phyloP scores from a whole-genome alignment of 192 early-diverging fungal genomes.

The Coemansia sp. region DNA sequence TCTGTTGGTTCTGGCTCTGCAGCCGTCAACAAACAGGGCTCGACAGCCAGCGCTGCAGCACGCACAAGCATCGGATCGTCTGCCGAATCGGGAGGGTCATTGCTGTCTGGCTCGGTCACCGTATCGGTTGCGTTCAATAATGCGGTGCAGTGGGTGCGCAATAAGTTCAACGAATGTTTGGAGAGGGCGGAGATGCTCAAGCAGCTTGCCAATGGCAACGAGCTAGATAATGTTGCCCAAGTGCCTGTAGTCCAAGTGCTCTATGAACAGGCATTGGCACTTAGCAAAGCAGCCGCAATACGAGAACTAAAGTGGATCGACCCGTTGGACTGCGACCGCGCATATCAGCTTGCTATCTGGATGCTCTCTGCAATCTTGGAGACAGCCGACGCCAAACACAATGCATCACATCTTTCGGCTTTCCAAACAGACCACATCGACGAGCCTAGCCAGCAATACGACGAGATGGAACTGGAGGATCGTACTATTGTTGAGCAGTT shows the following conservation, averaged over 20 bases:
- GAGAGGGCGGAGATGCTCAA: slow-evolving; percentile 76
- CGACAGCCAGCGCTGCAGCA: too few species aligned
- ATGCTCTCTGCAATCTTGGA: slow-evolving; percentile 75
- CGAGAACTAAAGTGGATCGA: slow-evolving; percentile 67
- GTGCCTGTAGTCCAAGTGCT: slow-evolving; percentile 67
- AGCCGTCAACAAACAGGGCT: too few species aligned
- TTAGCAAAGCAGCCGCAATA: slow-evolving; percentile 59
- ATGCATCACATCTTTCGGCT: background rate
- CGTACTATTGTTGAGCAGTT: slow-evolving; percentile 52
- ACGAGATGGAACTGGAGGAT: slow-evolving; percentile 38
- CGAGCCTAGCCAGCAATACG: background rate
- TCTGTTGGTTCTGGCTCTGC: background rate
- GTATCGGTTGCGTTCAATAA: slow-evolving; percentile 55
- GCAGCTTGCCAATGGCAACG: slow-evolving; percentile 57
- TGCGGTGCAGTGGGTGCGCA: slow-evolving; percentile 87
- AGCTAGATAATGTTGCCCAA: slow-evolving; percentile 48
- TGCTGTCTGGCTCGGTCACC: slow-evolving; percentile 14
- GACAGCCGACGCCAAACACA: slow-evolving; percentile 1
- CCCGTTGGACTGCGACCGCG: slow-evolving; percentile 66
- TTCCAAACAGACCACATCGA: background rate
- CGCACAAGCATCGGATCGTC: background rate
- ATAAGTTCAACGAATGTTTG: slow-evolving; percentile 87
- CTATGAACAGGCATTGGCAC: slow-evolving; percentile 71
- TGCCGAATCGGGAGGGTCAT: background rate
- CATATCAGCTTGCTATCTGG: slow-evolving; percentile 74